phyloP scores from a whole-genome alignment of 495 filamentous ascomycete genomes.

The Penicillium longicatenatum region DNA sequence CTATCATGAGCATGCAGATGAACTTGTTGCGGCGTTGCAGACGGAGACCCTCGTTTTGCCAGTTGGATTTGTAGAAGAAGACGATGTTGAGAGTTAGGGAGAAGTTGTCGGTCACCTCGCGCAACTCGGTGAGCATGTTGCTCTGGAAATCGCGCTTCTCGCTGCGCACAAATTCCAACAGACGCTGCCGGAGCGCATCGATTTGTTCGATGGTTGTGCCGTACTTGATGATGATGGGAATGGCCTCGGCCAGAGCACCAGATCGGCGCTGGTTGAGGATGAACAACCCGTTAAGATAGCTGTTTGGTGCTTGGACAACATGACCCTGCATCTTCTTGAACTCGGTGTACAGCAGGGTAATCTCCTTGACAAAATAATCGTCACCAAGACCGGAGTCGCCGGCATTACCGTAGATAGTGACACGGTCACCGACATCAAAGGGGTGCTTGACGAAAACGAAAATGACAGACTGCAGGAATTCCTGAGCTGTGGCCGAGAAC shows the following conservation, averaged over 20 bases:
- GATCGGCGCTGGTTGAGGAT: conserved; percentile 93
- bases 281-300: conserved; percentile 86
- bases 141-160: conserved; percentile 92
- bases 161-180: conserved; percentile 79
- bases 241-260: conserved; percentile 83
- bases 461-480: conserved; percentile 87
- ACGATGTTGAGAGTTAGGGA: conserved; percentile 87
- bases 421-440: conserved; percentile 94
- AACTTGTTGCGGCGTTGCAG: conserved; percentile 92
- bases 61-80: conserved; percentile 96
- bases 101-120: conserved; percentile 64
- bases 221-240: conserved; percentile 83
- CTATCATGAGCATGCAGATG: conserved; percentile 88
- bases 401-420: conserved; percentile 88
- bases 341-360: conserved; percentile 92
- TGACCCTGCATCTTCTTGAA: conserved; percentile 99
- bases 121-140: conserved; percentile 88
- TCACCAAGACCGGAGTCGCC: conserved; percentile 76
- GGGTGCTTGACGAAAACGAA: conserved; percentile 99
- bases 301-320: conserved; percentile 94
- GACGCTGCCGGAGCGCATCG: conserved; percentile 76
- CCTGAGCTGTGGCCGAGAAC: conserved; percentile 88
- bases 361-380: conserved; percentile 95
- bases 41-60: conserved; percentile 91
- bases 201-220: conserved; percentile 88